phyloP scores from a whole-genome alignment of 148 eudicot genomes.

The Fagopyrum tataricum region DNA sequence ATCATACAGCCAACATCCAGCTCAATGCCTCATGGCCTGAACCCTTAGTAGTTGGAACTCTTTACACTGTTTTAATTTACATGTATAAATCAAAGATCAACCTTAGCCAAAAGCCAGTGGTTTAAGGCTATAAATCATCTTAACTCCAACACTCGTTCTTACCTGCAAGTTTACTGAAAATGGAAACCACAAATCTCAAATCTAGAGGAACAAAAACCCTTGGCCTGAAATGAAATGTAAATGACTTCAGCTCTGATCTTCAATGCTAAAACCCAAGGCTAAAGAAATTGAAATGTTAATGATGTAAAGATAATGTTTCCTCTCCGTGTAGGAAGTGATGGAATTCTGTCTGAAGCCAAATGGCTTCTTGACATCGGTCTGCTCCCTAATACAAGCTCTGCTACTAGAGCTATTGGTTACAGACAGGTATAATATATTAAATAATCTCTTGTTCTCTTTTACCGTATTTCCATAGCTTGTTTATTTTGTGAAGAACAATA shows the following conservation, averaged over 20 bases:
- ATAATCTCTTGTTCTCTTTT: not conserved
- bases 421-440: slow-evolving; percentile 49
- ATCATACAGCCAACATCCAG: not conserved
- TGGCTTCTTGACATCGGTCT: slow-evolving; percentile 95
- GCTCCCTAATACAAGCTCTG: slow-evolving; percentile 87
- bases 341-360: slow-evolving; percentile 77
- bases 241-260: not conserved
- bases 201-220: not conserved
- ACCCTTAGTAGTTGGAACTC: not conserved
- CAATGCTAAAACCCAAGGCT: not conserved
- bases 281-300: not conserved
- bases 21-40: not conserved
- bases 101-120: not conserved
- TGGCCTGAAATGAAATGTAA: not conserved
- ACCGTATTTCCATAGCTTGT: not conserved
- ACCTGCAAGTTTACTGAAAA: not conserved
- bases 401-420: slow-evolving; percentile 95
- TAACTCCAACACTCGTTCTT: not conserved
- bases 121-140: not conserved
- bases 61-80: not conserved
- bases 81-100: not conserved
- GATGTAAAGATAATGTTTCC: not conserved
- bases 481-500: not conserved
- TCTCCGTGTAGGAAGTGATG: slow-evolving; percentile 46
- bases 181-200: not conserved